Base-by-base conservation (phyloP, 2,329 filamentous ascomycete species). In the Ceratocystis diversiconidia region DNA sequence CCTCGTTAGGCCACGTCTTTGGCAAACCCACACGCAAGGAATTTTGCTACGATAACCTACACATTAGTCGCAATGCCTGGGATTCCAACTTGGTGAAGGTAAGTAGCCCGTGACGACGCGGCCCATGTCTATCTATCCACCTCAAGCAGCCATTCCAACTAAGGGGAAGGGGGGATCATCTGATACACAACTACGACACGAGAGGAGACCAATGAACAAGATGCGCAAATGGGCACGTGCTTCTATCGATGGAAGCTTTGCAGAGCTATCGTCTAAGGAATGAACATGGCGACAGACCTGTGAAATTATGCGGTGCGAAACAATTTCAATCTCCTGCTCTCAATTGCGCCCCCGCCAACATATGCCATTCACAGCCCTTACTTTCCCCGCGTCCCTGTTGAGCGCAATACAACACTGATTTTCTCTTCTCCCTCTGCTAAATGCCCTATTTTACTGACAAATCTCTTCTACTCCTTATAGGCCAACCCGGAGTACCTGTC, bases 21-120 rank as follows among this genome's bases (percentile, higher is more conserved):
- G 94, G 94, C 75, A 94, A 95, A 79, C 80, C 90, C 69, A 95
- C 92, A 70, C 87, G 90, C 78, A 96, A 96, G 84, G 94, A 99
- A 76, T 89, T 90, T 83, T 96, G 92, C 81, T 99, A 97, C 79
- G 94, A 99, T 77, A 97, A 97, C 77, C 80, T 99, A 71, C 90
- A 90, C 75, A 90, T 99, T 77, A 96, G 91, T 73, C 90, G 88
- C 77, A 99, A 99, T 85, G 94, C 94, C 65, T 99, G 94, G 94
- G 94, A 99, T 77, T 96, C 92, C 73, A 99, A 99, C 79, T 80
- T 99, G 73, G 84, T 97, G 79, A 97, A 97, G 87, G 91, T 95
- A 76, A 75, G 81, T 70, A 41, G 2, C 36, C 36, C 36, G 10
- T 41, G 10, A 41, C 3, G 12, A 41, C 36, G 36, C 3, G 10